A percentile compares a stretch with the other conserved stretches of the same genome.
Conservation (phyloP, 2,329 filamentous ascomycete species). For the Nemania sp. region DNA sequence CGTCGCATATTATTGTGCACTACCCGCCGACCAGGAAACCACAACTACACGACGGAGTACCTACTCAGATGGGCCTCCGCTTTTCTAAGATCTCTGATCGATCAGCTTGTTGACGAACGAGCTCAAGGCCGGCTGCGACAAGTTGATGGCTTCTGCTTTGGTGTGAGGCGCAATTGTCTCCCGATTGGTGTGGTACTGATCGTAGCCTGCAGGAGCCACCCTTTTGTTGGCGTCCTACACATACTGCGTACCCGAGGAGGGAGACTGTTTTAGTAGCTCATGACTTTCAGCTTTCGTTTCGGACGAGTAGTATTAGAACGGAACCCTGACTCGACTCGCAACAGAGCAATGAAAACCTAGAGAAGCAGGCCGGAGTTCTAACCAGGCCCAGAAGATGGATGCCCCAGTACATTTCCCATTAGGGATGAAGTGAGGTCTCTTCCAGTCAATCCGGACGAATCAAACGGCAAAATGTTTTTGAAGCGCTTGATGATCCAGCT, state of each 20-base stretch:
- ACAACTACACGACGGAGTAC: too few species aligned
- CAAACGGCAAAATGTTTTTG: conserved; percentile 9
- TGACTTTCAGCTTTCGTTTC: not conserved
- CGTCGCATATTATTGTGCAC: too few species aligned
- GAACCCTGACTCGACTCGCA: too few species aligned
- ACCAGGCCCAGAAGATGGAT: not conserved
- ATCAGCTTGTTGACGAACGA: not conserved
- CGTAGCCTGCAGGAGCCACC: conserved; percentile 8
- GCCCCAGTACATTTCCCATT: conserved; percentile 10
- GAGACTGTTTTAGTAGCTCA: not conserved
- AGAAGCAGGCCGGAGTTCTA: not conserved
- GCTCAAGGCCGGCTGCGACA: too few species aligned
- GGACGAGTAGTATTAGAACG: too few species aligned
- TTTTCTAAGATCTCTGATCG: conserved; percentile 7
- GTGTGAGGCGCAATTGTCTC: too few species aligned
- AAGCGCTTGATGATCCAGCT: conserved; percentile 1
- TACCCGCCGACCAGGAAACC: not conserved
- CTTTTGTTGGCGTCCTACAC: conserved; percentile 12
- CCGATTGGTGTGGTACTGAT: too few species aligned
- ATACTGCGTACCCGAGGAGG: not conserved
- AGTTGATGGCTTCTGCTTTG: too few species aligned
- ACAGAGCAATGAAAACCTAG: not conserved
- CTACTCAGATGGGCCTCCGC: conserved; percentile 5
- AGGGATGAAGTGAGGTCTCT: conserved; percentile 1
- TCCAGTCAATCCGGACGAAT: conserved; percentile 5